These are phyloP conservation scores for Plantago lanceolata DNA, from an alignment of 305 asterid species.

Conservation along the genomic window DNA sequence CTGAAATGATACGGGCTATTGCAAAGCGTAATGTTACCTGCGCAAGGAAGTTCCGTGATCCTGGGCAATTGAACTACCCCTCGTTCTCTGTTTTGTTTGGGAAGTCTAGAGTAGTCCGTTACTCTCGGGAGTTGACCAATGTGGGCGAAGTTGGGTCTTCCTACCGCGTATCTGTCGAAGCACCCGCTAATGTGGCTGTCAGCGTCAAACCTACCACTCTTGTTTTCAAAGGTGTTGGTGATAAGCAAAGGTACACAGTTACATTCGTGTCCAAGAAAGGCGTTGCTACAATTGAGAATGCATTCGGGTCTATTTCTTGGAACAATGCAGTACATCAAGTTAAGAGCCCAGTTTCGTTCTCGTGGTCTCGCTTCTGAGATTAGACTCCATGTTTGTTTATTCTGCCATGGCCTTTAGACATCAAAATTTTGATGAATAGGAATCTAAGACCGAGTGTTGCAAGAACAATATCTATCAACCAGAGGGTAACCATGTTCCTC, in stretches of 20 bases:
- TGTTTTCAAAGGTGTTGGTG: slow-evolving; percentile 40
- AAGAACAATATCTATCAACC: slow-evolving; percentile 8
- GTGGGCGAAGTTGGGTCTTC: slow-evolving; percentile 44
- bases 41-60: slow-evolving; percentile 40
- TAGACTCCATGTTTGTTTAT: background rate
- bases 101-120: slow-evolving; percentile 42
- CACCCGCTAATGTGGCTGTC: slow-evolving; percentile 40
- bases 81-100: slow-evolving; percentile 68
- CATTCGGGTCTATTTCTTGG: slow-evolving; percentile 69
- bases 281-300: slow-evolving; percentile 19
- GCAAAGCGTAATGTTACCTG: slow-evolving; percentile 57
- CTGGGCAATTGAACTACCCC: slow-evolving; percentile 86
- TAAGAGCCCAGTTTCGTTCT: slow-evolving; percentile 63
- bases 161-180: slow-evolving; percentile 38
- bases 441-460: background rate
- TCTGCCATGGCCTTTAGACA: background rate
- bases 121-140: slow-evolving; percentile 58
- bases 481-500: slow-evolving; percentile 21
- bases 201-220: slow-evolving; percentile 53
- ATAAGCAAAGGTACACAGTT: slow-evolving; percentile 42
- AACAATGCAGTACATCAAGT: slow-evolving; percentile 50
- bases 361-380: slow-evolving; percentile 38
- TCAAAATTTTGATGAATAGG: background rate
- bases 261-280: slow-evolving; percentile 46
- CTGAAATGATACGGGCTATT: slow-evolving; percentile 37